Evolutionary conservation across 768 basidiomycete species (phyloP).

Genomic region (Lanmaoa rubissima): DNA sequence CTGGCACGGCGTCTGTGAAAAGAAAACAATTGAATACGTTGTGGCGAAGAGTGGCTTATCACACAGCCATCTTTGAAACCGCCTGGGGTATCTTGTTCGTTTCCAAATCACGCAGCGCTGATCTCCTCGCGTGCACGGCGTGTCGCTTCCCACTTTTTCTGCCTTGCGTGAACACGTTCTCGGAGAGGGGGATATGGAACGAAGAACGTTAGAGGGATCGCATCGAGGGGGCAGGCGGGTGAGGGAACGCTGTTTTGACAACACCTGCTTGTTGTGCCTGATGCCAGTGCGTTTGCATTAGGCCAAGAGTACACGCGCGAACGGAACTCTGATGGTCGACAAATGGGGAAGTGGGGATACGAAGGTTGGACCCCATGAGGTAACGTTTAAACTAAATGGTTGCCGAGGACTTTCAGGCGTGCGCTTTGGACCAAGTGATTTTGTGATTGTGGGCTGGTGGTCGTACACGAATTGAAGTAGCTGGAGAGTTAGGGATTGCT

Average conservation of each 20-base stretch:
- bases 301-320: neutral
- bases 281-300: too few relatives aligned
- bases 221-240: constrained; percentile 4
- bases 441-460: too few relatives aligned
- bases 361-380: neutral
- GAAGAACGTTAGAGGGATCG: neutral
- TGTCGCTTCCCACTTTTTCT: neutral
- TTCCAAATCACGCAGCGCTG: neutral
- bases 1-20: neutral
- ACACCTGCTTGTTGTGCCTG: neutral
- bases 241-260: neutral
- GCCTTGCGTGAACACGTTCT: neutral
- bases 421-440: too few relatives aligned
- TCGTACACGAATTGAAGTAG: too few relatives aligned
- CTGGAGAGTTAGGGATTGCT: too few relatives aligned
- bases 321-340: neutral
- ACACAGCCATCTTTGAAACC: neutral
- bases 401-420: neutral
- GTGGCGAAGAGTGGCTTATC: neutral
- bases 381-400: neutral
- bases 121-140: neutral
- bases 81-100: neutral
- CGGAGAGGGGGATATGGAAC: too few relatives aligned
- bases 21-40: too few relatives aligned
- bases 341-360: neutral